A percentile compares a stretch with the other conserved stretches of the same genome.
Evolutionary conservation across 208 protist species (phyloP).

Genomic region (Crithidia expoeki): DNA sequence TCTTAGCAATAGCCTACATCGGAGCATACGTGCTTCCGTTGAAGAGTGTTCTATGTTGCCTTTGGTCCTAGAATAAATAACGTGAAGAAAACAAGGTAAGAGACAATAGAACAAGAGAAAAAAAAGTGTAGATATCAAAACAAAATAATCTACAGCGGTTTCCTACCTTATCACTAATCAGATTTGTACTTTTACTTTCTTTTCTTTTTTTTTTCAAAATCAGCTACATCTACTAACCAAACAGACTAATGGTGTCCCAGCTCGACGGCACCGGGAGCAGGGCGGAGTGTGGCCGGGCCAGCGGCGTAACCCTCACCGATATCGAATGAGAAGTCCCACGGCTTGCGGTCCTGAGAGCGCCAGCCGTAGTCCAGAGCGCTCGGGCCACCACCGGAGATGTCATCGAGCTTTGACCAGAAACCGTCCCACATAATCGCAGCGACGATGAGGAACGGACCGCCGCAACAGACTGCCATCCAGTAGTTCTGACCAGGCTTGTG

Average conservation of each 20-base stretch:
- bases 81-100: slow-evolving; percentile 2
- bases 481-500: slow-evolving; percentile 82
- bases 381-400: slow-evolving; percentile 77
- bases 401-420: slow-evolving; percentile 87
- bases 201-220: slow-evolving; percentile 11
- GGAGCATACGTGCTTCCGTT: too few relatives aligned
- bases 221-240: slow-evolving; percentile 5
- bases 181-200: slow-evolving; percentile 7
- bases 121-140: slow-evolving; percentile 8
- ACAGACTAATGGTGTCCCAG: slow-evolving; percentile 66
- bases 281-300: slow-evolving; percentile 67
- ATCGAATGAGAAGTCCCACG: slow-evolving; percentile 90
- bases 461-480: slow-evolving; percentile 67
- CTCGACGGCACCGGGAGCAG: slow-evolving; percentile 77
- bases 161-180: slow-evolving; percentile 20
- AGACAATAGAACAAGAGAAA: slow-evolving; percentile 13
- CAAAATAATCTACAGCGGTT: slow-evolving; percentile 11
- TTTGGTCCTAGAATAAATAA: slow-evolving; percentile 32
- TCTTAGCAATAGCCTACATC: too few relatives aligned
- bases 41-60: slow-evolving; percentile 9
- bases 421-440: slow-evolving; percentile 79
- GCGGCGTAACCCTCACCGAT: slow-evolving; percentile 89
- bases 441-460: slow-evolving; percentile 63
- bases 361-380: slow-evolving; percentile 81
- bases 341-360: slow-evolving; percentile 76